Evolutionary conservation across 2,329 filamentous ascomycete species (phyloP).

Genomic region (Westerdykella ornata): DNA sequence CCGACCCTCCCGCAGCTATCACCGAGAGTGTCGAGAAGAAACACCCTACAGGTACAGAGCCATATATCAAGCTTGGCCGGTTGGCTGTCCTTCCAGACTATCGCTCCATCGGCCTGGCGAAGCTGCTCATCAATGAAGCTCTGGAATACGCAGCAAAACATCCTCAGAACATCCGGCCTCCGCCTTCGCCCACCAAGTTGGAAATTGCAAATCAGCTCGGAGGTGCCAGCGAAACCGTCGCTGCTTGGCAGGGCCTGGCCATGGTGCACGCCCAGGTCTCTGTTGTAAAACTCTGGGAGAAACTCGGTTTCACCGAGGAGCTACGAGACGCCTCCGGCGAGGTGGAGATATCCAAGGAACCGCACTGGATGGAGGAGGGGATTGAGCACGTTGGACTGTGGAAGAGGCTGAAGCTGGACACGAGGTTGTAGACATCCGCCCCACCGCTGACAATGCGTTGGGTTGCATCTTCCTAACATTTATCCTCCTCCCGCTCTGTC

Average conservation of each 20-base stretch:
- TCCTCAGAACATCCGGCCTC: conserved; percentile 42
- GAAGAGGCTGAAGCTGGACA: conserved; percentile 40
- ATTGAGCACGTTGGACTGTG: conserved; percentile 86
- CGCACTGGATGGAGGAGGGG: conserved; percentile 70
- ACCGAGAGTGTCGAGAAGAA: conserved; percentile 33
- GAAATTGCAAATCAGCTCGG: conserved; percentile 44
- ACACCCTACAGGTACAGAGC: conserved; percentile 62
- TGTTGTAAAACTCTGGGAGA: conserved; percentile 59
- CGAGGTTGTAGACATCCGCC: conserved; percentile 18
- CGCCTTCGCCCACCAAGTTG: conserved; percentile 32
- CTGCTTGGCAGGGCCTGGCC: conserved; percentile 66
- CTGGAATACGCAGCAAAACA: conserved; percentile 62
- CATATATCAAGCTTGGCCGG: conserved; percentile 76
- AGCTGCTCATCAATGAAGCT: conserved; percentile 59
- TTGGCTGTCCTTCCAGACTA: conserved; percentile 63
- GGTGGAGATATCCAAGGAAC: conserved; percentile 26
- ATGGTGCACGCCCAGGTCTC: conserved; percentile 71
- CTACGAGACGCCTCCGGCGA: conserved; percentile 52
- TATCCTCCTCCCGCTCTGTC: not conserved
- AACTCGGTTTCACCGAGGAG: conserved; percentile 70
- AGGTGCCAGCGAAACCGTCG: conserved; percentile 31
- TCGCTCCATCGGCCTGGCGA: conserved; percentile 59
- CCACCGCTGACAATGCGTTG: not conserved
- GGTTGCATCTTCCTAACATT: not conserved
- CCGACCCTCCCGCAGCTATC: conserved; percentile 18